Conservation (phyloP, 768 basidiomycete genomes). For the Pilatotrama ljubarskyi region DNA sequence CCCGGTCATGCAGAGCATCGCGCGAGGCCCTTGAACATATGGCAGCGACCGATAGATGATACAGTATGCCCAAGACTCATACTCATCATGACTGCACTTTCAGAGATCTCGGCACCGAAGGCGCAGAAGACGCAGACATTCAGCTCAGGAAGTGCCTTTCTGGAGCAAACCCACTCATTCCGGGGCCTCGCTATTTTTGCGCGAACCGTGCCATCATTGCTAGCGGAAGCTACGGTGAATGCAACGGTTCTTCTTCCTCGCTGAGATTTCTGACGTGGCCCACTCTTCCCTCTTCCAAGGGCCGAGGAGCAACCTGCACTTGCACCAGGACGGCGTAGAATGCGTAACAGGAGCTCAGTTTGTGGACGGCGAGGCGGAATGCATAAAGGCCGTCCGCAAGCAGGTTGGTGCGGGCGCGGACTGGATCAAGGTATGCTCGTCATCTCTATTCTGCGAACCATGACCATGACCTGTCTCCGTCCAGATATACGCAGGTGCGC, state of each 20-base stretch:
- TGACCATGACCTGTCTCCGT: slow-evolving; percentile 5
- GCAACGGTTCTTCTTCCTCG: neutral
- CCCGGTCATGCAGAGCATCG: neutral
- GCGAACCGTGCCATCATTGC: slow-evolving; percentile 55
- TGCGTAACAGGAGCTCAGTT: slow-evolving; percentile 57
- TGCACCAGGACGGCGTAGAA: slow-evolving; percentile 53
- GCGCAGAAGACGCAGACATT: slow-evolving; percentile 62
- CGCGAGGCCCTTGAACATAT: no score
- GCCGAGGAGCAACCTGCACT: slow-evolving; percentile 48
- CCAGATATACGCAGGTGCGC: slow-evolving; percentile 57
- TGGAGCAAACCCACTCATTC: slow-evolving; percentile 45
- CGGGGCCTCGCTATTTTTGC: slow-evolving; percentile 65
- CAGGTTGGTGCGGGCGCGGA: slow-evolving; percentile 69
- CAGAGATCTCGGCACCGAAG: slow-evolving; percentile 71
- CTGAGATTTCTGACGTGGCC: neutral
- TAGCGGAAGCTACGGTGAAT: slow-evolving; percentile 59
- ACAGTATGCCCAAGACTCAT: neutral
- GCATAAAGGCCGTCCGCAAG: slow-evolving; percentile 53
- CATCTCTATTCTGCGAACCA: neutral
- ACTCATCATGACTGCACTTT: neutral
- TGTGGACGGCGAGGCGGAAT: slow-evolving; percentile 57
- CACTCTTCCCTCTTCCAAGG: slow-evolving; percentile 36
- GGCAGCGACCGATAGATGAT: neutral
- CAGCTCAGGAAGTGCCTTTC: slow-evolving; percentile 57
- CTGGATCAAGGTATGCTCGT: slow-evolving; percentile 58